Conservation (phyloP, 176 grass and related monocot genomes). For the Zea luxurians region DNA sequence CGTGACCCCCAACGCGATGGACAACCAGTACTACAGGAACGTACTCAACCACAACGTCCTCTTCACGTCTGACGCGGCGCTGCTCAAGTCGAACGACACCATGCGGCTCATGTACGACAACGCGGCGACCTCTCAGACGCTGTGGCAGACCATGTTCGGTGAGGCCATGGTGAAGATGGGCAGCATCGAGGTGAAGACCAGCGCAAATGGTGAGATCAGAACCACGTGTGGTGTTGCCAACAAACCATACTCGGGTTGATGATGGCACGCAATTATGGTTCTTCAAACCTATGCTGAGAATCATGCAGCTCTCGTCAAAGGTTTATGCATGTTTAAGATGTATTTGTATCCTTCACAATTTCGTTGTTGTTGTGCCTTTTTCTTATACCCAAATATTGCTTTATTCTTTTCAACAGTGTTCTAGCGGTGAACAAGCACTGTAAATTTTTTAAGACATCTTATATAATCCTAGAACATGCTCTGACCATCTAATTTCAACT, state of each 20-base stretch:
- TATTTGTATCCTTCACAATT: neutral
- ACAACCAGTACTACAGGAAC: conserved; percentile 11
- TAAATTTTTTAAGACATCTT: too few relatives aligned
- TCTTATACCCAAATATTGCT: neutral
- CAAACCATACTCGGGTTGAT: neutral
- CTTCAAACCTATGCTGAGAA: too few relatives aligned
- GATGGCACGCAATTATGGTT: too few relatives aligned
- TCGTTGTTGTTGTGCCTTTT: neutral
- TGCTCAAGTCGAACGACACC: neutral
- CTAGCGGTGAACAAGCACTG: too few relatives aligned
- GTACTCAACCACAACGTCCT: neutral
- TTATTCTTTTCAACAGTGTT: neutral
- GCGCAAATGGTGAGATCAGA: neutral
- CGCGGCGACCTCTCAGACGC: neutral
- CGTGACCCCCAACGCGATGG: neutral
- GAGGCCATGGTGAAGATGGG: too few relatives aligned
- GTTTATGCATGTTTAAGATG: too few relatives aligned
- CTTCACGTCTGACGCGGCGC: neutral
- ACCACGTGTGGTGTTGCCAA: neutral
- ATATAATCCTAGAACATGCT: too few relatives aligned
- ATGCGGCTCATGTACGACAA: neutral
- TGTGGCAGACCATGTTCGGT: neutral
- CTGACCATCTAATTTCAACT: too few relatives aligned
- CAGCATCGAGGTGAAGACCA: neutral
- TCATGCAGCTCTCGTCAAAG: too few relatives aligned